Conservation (phyloP, 495 filamentous ascomycete species). For the Aspergillus bridgeri region DNA sequence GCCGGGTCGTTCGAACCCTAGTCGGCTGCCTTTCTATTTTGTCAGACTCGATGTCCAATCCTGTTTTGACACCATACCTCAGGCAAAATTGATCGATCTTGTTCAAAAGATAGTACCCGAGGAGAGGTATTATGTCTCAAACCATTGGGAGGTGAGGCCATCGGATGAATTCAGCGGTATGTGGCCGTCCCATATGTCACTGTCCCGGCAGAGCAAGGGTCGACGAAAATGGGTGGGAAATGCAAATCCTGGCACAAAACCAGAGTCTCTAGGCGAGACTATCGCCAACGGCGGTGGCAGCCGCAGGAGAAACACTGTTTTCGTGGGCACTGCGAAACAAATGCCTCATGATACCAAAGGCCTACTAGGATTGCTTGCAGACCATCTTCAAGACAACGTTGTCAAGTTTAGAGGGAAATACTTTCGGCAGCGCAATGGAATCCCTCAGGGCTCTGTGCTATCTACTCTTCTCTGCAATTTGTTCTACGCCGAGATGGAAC, state of each 20-base stretch:
- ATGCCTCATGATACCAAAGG: conserved; percentile 50
- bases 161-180: conserved; percentile 15
- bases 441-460: conserved; percentile 88
- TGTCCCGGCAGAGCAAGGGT: conserved; percentile 36
- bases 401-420: conserved; percentile 87
- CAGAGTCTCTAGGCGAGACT: conserved; percentile 52
- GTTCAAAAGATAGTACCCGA: conserved; percentile 61
- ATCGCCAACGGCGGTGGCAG: conserved; percentile 41
- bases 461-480: conserved; percentile 88
- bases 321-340: conserved; percentile 60
- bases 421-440: conserved; percentile 83
- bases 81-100: conserved; percentile 64
- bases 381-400: conserved; percentile 79
- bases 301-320: conserved; percentile 62
- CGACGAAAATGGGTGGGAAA: conserved; percentile 62
- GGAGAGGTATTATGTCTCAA: conserved; percentile 65
- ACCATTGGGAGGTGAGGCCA: conserved; percentile 67
- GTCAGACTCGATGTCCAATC: conserved; percentile 89
- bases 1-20: background rate
- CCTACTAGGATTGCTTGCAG: conserved; percentile 65
- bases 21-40: conserved; percentile 59
- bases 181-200: conserved; percentile 8
- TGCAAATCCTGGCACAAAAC: conserved; percentile 50
- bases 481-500: conserved; percentile 87
- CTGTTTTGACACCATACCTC: conserved; percentile 95